Percentiles rank a stretch among this genome's conserved stretches.
phyloP scores from a whole-genome alignment of 2,329 filamentous ascomycete genomes.

The Calonectria ilicicola region DNA sequence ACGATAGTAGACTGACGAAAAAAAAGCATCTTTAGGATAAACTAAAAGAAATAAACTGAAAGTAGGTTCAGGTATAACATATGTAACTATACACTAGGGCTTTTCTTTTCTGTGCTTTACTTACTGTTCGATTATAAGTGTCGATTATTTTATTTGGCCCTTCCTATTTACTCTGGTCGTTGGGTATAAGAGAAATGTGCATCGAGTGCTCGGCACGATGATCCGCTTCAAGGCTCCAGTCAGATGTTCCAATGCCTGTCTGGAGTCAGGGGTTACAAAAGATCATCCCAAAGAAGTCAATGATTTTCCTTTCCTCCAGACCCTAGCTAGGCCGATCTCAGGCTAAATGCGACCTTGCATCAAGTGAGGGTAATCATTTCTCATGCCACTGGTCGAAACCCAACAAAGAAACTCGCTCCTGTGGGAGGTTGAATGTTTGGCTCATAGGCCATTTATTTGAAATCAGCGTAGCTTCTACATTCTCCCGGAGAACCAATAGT shows the following conservation, averaged over 20 bases:
- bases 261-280: background rate
- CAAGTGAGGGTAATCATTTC: background rate
- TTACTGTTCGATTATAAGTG: too few relatives aligned
- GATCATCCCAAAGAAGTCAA: background rate
- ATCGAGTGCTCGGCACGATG: background rate
- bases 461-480: slow-evolving; percentile 70
- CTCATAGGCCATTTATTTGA: slow-evolving; percentile 27
- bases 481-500: slow-evolving; percentile 3
- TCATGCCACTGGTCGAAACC: slow-evolving; percentile 5
- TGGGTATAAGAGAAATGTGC: background rate
- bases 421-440: background rate
- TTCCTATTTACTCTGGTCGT: too few relatives aligned
- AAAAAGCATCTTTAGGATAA: too few relatives aligned
- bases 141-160: too few relatives aligned
- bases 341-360: background rate
- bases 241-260: background rate
- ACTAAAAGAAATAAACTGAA: too few relatives aligned
- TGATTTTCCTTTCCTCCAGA: background rate
- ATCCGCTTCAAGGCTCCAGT: background rate
- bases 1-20: too few relatives aligned
- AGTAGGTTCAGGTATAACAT: too few relatives aligned
- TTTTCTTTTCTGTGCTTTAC: too few relatives aligned
- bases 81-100: too few relatives aligned
- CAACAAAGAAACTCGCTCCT: background rate
- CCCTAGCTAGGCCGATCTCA: background rate